A percentile compares a stretch with the other conserved stretches of the same genome.
Conservation (phyloP, 2,329 filamentous ascomycete species). For the Endoconidiophora polonica region DNA sequence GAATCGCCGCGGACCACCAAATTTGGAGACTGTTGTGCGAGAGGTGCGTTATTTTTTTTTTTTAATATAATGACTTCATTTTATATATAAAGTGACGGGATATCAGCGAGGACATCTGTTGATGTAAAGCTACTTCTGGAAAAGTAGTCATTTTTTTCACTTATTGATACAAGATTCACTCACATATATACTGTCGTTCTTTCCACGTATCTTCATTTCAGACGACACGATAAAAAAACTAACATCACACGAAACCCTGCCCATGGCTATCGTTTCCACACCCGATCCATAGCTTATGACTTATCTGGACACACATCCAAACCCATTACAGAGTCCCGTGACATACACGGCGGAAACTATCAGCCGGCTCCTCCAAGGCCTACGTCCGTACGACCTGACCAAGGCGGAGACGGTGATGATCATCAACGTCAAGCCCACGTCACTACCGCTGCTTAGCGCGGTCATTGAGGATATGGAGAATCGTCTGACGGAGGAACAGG, state of each 20-base stretch:
- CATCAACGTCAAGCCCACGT: slow-evolving; percentile 45
- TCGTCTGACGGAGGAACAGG: slow-evolving; percentile 42
- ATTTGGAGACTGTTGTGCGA: slow-evolving; percentile 43
- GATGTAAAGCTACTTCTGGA: too few relatives aligned
- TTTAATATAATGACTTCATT: not conserved
- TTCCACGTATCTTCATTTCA: not conserved
- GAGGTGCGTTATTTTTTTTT: slow-evolving; percentile 34
- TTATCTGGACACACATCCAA: slow-evolving; percentile 39
- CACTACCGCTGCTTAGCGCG: slow-evolving; percentile 40
- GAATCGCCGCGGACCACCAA: slow-evolving; percentile 36
- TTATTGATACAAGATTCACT: not conserved
- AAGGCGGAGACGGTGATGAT: slow-evolving; percentile 56
- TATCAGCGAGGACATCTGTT: too few relatives aligned
- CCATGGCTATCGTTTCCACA: not conserved
- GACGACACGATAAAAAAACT: not conserved
- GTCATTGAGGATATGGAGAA: slow-evolving; percentile 48
- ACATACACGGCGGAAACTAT: slow-evolving; percentile 38
- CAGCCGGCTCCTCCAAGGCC: slow-evolving; percentile 33
- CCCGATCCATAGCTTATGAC: slow-evolving; percentile 33
- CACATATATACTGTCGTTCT: not conserved
- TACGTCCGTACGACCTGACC: slow-evolving; percentile 42
- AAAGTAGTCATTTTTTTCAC: not conserved
- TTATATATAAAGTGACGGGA: too few relatives aligned
- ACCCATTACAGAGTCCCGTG: slow-evolving; percentile 36
- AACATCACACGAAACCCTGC: not conserved